Base-by-base conservation (phyloP, 805 yeast genomes). In the Brettanomyces sp. region DNA sequence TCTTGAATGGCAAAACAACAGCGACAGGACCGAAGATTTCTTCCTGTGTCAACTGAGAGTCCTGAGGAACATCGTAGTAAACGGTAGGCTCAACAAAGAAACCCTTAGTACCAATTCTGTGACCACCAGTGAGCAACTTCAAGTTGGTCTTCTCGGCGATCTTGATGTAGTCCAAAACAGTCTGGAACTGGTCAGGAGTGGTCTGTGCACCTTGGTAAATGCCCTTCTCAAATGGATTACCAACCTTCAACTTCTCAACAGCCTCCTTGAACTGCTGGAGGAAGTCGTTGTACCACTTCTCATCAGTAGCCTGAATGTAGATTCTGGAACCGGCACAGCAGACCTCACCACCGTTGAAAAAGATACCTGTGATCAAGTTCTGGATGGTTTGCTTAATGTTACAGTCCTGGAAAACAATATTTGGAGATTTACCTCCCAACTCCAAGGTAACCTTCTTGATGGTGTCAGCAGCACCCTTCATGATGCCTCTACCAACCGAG, bases 21-120 rank as follows among this genome's bases (percentile, higher is more conserved):
- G 82, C 85, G 47, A 84, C 87, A 46, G 91, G 91, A 49, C 91
- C 91, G 50, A 84, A 84, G 56, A 84, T 82, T 66, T 84, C 91
- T 61, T 84, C 90, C 56, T 65, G 73, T 48, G 80, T 82, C 57
- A 83, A 77, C 58, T 66, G 66, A 78, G 79, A 76, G 56, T 73
- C 71, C 62, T 78, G 80, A 11, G 65, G 68, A 52, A 82, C 85
- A 58, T 82, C 83, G 58, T 78, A 76, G 64, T 84, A 84, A 47
- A 84, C 72, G 42, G 91, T 82, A 67, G 91, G 91, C 66, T 73
- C 66, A 55, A 83, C 69, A 57, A 80, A 84, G 70, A 68, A 83
- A 61, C 91, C 91, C 64, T 81, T 81, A 50, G 66, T 66, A 46
- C 79, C 82, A 40, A 68, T 52, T 66, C 82, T 71, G 56, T 73